Percentiles rank a stretch among this genome's conserved stretches.
These are phyloP conservation scores for Scheffersomyces ergatensis DNA, from an alignment of 805 yeast genomes.

Conservation along the genomic window DNA sequence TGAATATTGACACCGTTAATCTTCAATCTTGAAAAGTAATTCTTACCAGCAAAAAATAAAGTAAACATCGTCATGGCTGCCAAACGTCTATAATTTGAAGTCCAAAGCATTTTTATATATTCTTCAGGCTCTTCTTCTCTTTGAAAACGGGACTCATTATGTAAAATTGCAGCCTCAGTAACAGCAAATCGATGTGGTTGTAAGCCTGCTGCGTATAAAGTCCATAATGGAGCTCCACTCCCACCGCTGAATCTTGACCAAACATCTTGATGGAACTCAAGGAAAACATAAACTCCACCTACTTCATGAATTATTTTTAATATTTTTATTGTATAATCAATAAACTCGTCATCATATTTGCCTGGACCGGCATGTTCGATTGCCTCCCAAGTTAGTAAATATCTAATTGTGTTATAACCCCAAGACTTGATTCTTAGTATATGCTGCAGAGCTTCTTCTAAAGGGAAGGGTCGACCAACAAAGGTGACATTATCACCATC, in stretches of 20 bases:
- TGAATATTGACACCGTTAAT: conserved; percentile 77
- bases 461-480: conserved; percentile 77
- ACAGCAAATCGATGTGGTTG: conserved; percentile 68
- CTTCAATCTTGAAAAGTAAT: conserved; percentile 71
- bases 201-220: conserved; percentile 82
- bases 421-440: conserved; percentile 67
- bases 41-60: conserved; percentile 74
- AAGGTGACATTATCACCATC: conserved; percentile 77
- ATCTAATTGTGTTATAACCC: conserved; percentile 81
- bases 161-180: conserved; percentile 81
- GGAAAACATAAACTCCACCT: conserved; percentile 75
- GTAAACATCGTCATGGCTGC: conserved; percentile 84
- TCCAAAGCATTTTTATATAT: conserved; percentile 89
- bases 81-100: conserved; percentile 76
- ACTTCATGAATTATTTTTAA: conserved; percentile 53
- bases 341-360: conserved; percentile 70
- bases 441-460: conserved; percentile 70
- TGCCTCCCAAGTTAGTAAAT: conserved; percentile 88
- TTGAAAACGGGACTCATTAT: conserved; percentile 46
- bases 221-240: conserved; percentile 94
- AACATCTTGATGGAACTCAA: conserved; percentile 92
- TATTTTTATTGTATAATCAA: conserved; percentile 65
- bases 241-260: conserved; percentile 92
- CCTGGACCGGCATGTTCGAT: conserved; percentile 88
- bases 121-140: conserved; percentile 30